These are phyloP conservation scores for Pythium diclinum DNA, from an alignment of 352 stramenopile species.

Conservation along the genomic window DNA sequence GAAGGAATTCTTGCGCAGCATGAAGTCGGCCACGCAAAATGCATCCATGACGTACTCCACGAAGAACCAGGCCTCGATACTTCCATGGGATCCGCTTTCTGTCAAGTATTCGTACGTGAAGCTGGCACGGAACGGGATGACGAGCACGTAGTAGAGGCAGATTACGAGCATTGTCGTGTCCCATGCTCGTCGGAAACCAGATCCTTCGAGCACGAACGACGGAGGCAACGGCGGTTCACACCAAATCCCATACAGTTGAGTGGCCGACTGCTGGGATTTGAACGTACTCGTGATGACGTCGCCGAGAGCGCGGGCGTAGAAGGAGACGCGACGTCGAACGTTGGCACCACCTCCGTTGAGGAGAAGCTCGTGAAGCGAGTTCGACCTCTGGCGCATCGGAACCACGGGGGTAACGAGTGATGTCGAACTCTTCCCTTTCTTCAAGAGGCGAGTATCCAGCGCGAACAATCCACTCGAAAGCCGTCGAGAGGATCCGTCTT, in stretches of 20 bases:
- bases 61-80: slow-evolving; percentile 31
- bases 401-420: neutral
- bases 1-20: slow-evolving; percentile 33
- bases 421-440: slow-evolving; percentile 6
- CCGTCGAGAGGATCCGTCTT: neutral
- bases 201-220: slow-evolving; percentile 30
- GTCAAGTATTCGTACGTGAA: slow-evolving; percentile 32
- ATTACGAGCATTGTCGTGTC: slow-evolving; percentile 30
- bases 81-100: neutral
- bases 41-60: slow-evolving; percentile 39
- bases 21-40: slow-evolving; percentile 33
- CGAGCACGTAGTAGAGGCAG: slow-evolving; percentile 35
- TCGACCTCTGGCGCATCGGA: slow-evolving; percentile 2
- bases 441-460: neutral
- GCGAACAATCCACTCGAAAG: neutral
- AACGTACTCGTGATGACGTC: slow-evolving; percentile 6
- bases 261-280: slow-evolving; percentile 8
- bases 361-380: slow-evolving; percentile 4
- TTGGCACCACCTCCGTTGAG: neutral
- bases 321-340: slow-evolving; percentile 8
- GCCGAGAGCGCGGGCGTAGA: neutral
- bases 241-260: slow-evolving; percentile 29
- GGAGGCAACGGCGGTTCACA: slow-evolving; percentile 26
- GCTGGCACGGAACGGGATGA: slow-evolving; percentile 33
- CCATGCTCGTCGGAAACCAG: slow-evolving; percentile 28